phyloP scores from a whole-genome alignment of 2,329 filamentous ascomycete species.

The Monosporascus sp. region DNA sequence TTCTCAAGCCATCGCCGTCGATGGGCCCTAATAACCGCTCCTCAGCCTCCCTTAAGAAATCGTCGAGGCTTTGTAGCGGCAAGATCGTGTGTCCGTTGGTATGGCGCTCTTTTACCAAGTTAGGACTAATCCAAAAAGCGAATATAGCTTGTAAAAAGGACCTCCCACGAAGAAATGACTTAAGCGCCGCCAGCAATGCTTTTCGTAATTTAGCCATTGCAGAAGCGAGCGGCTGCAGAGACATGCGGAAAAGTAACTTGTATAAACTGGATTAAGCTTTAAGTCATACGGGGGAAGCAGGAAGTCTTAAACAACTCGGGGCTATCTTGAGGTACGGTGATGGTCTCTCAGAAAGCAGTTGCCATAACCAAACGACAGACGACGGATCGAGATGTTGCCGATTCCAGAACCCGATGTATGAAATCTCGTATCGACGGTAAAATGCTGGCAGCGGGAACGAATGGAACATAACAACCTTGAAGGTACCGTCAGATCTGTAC shows the following conservation, averaged over 20 bases:
- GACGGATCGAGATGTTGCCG: conserved; percentile 11
- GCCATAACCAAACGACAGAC: background rate
- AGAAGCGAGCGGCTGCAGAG: conserved; percentile 47
- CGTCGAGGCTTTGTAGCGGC: conserved; percentile 30
- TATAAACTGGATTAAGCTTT: background rate
- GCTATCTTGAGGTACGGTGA: background rate
- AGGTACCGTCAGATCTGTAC: conserved; percentile 23
- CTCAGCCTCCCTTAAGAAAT: conserved; percentile 54
- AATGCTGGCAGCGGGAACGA: conserved; percentile 24
- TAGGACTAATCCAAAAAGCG: conserved; percentile 45
- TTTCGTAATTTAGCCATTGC: conserved; percentile 53
- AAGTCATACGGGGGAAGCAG: background rate
- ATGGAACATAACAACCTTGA: conserved; percentile 25
- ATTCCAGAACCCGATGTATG: conserved; percentile 12
- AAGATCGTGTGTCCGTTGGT: conserved; percentile 10
- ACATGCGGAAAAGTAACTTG: conserved; percentile 25
- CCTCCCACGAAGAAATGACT: conserved; percentile 53
- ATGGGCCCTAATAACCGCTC: conserved; percentile 43
- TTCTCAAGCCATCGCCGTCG: conserved; percentile 37
- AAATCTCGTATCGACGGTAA: conserved; percentile 26
- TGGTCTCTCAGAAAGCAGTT: background rate
- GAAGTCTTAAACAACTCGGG: background rate
- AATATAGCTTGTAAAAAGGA: conserved; percentile 53
- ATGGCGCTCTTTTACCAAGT: conserved; percentile 26
- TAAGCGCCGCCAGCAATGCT: conserved; percentile 49